phyloP scores from a whole-genome alignment of 108 stramenopile genomes.

The Fistulifera pelliculosa region DNA sequence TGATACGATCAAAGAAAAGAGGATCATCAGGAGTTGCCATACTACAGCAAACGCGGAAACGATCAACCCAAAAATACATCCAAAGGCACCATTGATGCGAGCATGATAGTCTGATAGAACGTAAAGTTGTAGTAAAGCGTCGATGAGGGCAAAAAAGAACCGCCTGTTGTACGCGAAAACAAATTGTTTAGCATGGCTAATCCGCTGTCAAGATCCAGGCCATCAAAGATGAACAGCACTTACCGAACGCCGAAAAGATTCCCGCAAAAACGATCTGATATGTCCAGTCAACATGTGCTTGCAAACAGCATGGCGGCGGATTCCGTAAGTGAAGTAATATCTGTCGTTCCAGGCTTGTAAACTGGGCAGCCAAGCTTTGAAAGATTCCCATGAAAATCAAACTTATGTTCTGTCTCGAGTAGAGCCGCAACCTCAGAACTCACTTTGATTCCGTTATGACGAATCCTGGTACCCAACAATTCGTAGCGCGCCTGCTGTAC shows the following conservation, averaged over 20 bases:
- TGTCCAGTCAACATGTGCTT: constrained; percentile 9
- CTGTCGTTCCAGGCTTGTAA: constrained; percentile 1
- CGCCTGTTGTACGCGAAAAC: constrained; percentile 1
- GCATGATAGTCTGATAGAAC: constrained; percentile 33
- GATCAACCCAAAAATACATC: constrained; percentile 43
- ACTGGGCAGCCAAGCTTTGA: constrained; percentile 4
- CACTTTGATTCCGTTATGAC: constrained; percentile 23
- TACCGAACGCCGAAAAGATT: constrained; percentile 1
- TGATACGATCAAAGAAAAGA: constrained; percentile 33
- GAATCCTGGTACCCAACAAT: constrained; percentile 19
- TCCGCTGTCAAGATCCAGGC: no score
- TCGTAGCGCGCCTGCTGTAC: constrained; percentile 20
- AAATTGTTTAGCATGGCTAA: no score
- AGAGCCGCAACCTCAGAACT: constrained; percentile 40
- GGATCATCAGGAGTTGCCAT: constrained; percentile 11
- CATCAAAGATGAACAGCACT: no score
- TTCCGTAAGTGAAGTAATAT: constrained; percentile 1
- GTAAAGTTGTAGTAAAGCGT: constrained; percentile 11
- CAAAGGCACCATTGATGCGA: constrained; percentile 30
- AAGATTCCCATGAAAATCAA: not conserved
- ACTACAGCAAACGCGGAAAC: constrained; percentile 27
- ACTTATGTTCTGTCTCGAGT: constrained; percentile 5
- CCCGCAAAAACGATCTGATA: constrained; percentile 6
- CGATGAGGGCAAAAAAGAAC: constrained; percentile 15
- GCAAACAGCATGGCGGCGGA: constrained; percentile 8